Evolutionary conservation across 2,329 filamentous ascomycete species (phyloP), one percentile per base, ranked within the genome.

Genomic region (Aspergillus pseudoterreus): DNA sequence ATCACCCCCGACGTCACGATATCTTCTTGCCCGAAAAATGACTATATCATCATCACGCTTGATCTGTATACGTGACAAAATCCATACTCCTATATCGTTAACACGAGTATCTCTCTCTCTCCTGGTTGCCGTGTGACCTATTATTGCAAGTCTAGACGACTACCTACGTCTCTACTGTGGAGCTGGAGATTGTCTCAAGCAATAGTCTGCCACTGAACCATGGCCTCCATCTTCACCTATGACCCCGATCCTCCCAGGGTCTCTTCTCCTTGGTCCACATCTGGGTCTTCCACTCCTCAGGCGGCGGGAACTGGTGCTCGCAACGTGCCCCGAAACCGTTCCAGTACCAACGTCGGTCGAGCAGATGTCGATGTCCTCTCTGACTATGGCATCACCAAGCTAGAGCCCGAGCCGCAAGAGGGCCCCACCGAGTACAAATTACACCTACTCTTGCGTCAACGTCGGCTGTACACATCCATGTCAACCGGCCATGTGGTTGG

Each of bases 351-450:
- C 38, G 58, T 73, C 24, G 70, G 68, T 49, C 72, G 66, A 45
- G 71, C 65, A 49, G 67, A 71, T 53, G 59, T 71, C 52, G 61
- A 72, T 59, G 62, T 71, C 56, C 58, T 73, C 60, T 64, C 71
- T 45, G 81, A 86, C 50, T 85, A 83, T 66, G 82, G 80, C 1
- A 82, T 94, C 43, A 87, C 85, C 42, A 90, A 86, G 63, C 75
- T 99, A 14, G 86, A 92, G 57, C 86, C 92, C 11, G 94, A 99
- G 69, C 92, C 92, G 5, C 92, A 97, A 66, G 87, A 95, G 57
- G 94, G 94, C 0, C 91, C 94, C 15, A 95, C 90, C 0, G 94
- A 99, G 72, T 99, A 99, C 74, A 99, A 99, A 71, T 75, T 99
- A 41, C 94, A 97, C 72, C 77, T 99, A 5, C 79, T 97, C 6